Base-by-base conservation (phyloP, 116 monocot species). In the Cymodocea nodosa region DNA sequence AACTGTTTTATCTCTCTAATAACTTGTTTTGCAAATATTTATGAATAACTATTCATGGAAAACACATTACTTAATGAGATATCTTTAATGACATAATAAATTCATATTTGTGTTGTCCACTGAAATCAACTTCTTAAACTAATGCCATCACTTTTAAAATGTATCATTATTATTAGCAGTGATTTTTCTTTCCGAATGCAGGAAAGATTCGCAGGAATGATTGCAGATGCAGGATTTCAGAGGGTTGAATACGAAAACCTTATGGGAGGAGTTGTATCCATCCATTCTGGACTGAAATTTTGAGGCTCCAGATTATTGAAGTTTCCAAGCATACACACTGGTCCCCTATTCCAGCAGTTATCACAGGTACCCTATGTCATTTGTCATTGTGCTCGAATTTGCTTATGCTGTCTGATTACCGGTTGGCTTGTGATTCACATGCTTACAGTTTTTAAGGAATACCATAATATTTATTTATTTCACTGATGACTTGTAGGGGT, bases 241-340 rank as follows among this genome's bases (percentile, higher is more conserved):
- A 90, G 79, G 69, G 95, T 95, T 17, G 85, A 90, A 60, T 90
- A 95, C 56, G 95, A 95, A 67, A 90, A 95, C 67, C 80, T 90
- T 67, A 87, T 85, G 17, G 90, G 95, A 34, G 95, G 90, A 1
- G 90, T 90, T 37, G 90, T 95, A 51, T 76, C 90, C 53, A 85
- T 95, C 70, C 95, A 95, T 71, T 90, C 95, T 63, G 90, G 90
- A 51, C 61, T 95, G 51, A 90, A 90, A 59, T 37, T 90, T 70
- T 90, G 81, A 60, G 63, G 44, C 5, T 63, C 60, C 22, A 19
- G 23, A 25, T 57, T 25, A 23, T 15, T 57, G 57, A 24, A 57
- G 14, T 57, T 57, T 18, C 4, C 15, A 23, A 57, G 8, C 57
- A 57, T 14, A 25, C 25, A 10, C 23, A 23, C 23, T 15, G 57